Conservation (phyloP, 2,329 filamentous ascomycete species). For the Penicillium oxalicum region DNA sequence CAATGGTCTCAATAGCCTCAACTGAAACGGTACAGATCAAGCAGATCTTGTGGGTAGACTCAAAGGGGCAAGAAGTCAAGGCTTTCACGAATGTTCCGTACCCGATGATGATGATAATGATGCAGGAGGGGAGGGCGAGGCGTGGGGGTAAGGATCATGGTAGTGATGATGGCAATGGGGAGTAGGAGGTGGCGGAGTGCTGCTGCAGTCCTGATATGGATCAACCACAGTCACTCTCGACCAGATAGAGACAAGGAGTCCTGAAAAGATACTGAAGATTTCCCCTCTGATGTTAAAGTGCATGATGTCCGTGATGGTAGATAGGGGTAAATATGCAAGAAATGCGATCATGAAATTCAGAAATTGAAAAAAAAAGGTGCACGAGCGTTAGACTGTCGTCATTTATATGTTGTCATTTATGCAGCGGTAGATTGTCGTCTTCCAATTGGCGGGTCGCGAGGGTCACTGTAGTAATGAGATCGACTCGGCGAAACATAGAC, state of each 20-base stretch:
- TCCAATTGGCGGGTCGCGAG: conserved; percentile 13
- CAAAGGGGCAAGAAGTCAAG: neutral
- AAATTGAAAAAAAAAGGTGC: conserved; percentile 1
- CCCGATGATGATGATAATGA: neutral
- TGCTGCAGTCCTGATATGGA: no score
- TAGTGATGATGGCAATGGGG: no score
- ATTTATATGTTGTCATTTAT: conserved; percentile 11
- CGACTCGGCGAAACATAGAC: conserved; percentile 14
- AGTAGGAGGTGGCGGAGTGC: no score
- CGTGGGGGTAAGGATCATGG: neutral
- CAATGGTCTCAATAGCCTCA: neutral
- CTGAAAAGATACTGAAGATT: no score
- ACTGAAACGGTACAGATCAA: no score
- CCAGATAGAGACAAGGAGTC: no score
- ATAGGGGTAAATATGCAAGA: no score
- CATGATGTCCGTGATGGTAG: no score
- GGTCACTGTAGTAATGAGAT: conserved; percentile 17
- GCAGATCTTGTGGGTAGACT: neutral
- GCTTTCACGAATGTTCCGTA: neutral
- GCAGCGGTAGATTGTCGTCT: conserved; percentile 26
- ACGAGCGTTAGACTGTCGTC: conserved; percentile 18
- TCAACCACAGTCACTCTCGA: no score
- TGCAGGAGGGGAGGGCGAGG: neutral
- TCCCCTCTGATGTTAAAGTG: no score
- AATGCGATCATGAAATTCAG: neutral